Evolutionary conservation across 129 eudicot species (phyloP).

Genomic region (sunflower (Helianthus annuus)): DNA sequence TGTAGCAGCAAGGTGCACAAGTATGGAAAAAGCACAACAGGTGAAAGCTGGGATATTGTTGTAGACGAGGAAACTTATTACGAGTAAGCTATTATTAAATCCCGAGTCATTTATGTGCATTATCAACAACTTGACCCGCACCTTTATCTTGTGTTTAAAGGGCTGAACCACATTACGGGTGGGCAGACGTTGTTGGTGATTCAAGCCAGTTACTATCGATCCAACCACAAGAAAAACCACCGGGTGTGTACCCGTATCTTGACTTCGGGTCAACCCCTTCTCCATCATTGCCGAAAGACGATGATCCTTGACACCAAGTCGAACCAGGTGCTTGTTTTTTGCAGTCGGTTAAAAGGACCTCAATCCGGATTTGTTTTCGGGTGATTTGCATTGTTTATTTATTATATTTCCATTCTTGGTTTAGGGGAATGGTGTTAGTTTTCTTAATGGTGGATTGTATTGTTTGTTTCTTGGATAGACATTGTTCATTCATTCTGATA

Average conservation of each 20-base stretch:
- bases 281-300: constrained; percentile 32
- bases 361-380: neutral
- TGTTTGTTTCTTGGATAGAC: constrained; percentile 21
- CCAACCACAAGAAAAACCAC: constrained; percentile 81
- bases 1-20: constrained; percentile 90
- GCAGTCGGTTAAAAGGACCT: constrained; percentile 10
- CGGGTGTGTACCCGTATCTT: constrained; percentile 72
- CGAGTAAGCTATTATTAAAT: constrained; percentile 49
- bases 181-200: constrained; percentile 98
- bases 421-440: constrained; percentile 21
- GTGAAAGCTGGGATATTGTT: constrained; percentile 92
- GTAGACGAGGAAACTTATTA: constrained; percentile 91
- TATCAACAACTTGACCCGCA: neutral
- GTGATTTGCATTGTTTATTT: constrained; percentile 9
- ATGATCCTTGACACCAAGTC: constrained; percentile 20
- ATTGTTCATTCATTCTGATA: constrained; percentile 26
- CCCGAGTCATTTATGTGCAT: neutral
- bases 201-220: constrained; percentile 80
- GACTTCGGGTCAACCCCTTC: constrained; percentile 56
- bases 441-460: constrained; percentile 23
- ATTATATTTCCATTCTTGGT: constrained; percentile 16
- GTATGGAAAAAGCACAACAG: constrained; percentile 92
- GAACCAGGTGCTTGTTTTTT: neutral
- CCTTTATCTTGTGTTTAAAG: constrained; percentile 40
- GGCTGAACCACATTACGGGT: constrained; percentile 96